Percentiles rank a stretch among this genome's conserved stretches.
Conservation (phyloP, 768 basidiomycete genomes). For the Coprinellus aureogranulatus region DNA sequence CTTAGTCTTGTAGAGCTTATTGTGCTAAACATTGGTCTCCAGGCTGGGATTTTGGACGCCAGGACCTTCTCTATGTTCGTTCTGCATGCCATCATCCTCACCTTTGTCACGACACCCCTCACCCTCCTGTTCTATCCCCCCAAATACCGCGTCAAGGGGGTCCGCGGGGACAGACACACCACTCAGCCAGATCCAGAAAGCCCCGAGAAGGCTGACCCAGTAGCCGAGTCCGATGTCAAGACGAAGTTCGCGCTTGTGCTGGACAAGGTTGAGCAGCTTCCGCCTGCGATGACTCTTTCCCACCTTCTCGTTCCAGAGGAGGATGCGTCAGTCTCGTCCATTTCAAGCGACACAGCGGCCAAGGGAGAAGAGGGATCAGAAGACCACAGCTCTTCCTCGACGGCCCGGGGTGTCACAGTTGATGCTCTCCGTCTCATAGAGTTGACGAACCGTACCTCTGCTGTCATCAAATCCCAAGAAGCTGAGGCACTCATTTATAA, state of each 20-base stretch:
- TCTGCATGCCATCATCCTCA: constrained; percentile 70
- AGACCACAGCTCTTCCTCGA: background rate
- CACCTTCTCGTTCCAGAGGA: constrained; percentile 59
- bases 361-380: background rate
- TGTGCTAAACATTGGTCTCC: constrained; percentile 83
- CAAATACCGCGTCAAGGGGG: constrained; percentile 41
- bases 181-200: constrained; percentile 1
- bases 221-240: constrained; percentile 41
- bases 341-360: background rate
- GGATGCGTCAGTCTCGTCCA: background rate
- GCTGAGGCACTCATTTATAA: constrained; percentile 67
- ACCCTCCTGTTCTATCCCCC: constrained; percentile 76
- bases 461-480: constrained; percentile 78
- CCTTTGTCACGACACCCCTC: constrained; percentile 83
- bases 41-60: constrained; percentile 59
- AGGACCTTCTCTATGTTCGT: constrained; percentile 90
- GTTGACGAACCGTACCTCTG: constrained; percentile 83
- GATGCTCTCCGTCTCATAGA: constrained; percentile 88
- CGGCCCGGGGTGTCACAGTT: constrained; percentile 38
- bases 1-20: constrained; percentile 78
- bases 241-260: constrained; percentile 69
- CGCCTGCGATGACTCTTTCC: constrained; percentile 77
- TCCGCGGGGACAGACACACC: background rate
- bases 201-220: constrained; percentile 1
- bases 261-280: constrained; percentile 77